Evolutionary conservation across 495 filamentous ascomycete species (phyloP).

Genomic region (Parachaetomium inaequale): DNA sequence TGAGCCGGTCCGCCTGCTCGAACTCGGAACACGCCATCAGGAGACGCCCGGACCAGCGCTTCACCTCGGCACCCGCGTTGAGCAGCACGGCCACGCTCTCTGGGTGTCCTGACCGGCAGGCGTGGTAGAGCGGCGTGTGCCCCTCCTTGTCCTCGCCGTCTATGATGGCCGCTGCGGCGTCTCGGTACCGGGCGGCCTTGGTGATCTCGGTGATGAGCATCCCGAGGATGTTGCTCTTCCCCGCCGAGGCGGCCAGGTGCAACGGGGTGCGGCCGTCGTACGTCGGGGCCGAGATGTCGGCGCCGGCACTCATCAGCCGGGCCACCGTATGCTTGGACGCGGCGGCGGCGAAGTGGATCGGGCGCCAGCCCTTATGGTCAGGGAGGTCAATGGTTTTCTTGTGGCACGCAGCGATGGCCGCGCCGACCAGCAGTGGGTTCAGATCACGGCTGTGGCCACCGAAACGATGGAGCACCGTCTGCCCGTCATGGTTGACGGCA

Average conservation of each 20-base stretch:
- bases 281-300: constrained; percentile 26
- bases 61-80: constrained; percentile 32
- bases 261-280: constrained; percentile 35
- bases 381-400: not conserved
- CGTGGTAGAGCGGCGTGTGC: constrained; percentile 35
- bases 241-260: constrained; percentile 39
- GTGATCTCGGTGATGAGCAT: constrained; percentile 34
- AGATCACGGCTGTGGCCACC: not conserved
- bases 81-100: constrained; percentile 38
- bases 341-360: constrained; percentile 37
- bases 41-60: constrained; percentile 7
- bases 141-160: constrained; percentile 21
- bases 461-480: constrained; percentile 15
- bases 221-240: constrained; percentile 39
- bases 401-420: constrained; percentile 1
- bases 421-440: not conserved
- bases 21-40: constrained; percentile 26
- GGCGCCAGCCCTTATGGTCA: constrained; percentile 13
- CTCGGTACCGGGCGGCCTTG: too few species aligned
- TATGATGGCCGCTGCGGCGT: constrained; percentile 14
- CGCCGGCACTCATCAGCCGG: constrained; percentile 39
- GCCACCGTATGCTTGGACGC: constrained; percentile 30
- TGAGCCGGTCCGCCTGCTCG: constrained; percentile 8
- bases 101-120: constrained; percentile 36
- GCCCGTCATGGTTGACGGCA: constrained; percentile 10